These are phyloP conservation scores for Erodium texanum DNA, from an alignment of 441 rosid species.

Conservation along the genomic window DNA sequence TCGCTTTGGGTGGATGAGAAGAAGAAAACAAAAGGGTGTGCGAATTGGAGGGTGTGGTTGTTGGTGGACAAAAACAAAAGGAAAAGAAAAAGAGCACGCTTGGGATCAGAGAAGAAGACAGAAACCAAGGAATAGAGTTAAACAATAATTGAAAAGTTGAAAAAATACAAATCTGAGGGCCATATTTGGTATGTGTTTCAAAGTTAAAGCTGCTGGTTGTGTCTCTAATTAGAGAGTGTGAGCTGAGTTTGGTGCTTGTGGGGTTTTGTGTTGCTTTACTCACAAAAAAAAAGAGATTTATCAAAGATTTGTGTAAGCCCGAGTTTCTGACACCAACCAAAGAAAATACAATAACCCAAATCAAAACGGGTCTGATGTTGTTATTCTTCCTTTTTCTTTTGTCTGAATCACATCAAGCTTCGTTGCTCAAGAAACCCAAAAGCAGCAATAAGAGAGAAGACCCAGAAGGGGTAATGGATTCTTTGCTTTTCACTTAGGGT, in stretches of 20 bases:
- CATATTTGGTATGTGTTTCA: background rate
- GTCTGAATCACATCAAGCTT: background rate
- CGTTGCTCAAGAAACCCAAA: background rate
- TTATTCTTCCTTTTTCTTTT: background rate
- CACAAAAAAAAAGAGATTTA: background rate
- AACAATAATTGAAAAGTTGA: background rate
- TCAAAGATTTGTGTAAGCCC: background rate
- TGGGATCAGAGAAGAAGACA: conserved; percentile 4
- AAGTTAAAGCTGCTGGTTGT: background rate
- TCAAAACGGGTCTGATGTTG: background rate
- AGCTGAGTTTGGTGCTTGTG: background rate
- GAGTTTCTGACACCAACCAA: background rate
- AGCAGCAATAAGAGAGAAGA: background rate
- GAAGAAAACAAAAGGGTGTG: too few relatives aligned
- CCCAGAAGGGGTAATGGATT: background rate
- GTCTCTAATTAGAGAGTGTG: background rate
- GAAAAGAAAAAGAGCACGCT: conserved; percentile 1
- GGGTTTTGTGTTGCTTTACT: background rate
- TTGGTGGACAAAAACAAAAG: background rate
- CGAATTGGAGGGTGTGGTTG: background rate
- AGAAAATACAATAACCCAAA: background rate
- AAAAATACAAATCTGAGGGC: too few relatives aligned
- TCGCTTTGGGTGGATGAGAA: too few relatives aligned
- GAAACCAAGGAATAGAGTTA: background rate
- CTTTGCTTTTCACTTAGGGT: background rate